These are phyloP conservation scores for Diaporthe amygdali DNA, from an alignment of 2,329 filamentous ascomycete genomes.

Conservation along the genomic window DNA sequence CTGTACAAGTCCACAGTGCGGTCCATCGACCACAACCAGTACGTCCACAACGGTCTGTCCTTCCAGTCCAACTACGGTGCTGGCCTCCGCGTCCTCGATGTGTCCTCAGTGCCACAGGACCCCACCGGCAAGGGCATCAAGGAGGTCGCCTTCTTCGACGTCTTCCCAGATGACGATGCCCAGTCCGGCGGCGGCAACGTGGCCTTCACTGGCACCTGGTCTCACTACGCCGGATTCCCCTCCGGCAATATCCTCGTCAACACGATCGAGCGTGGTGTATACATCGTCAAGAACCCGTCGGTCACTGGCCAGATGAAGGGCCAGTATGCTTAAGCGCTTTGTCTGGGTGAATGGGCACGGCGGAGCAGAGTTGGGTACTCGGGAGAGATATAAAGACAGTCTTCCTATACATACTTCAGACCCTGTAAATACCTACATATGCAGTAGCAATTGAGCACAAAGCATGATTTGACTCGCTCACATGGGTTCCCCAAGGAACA, in stretches of 20 bases:
- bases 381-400: neutral
- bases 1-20: constrained; percentile 41
- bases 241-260: constrained; percentile 47
- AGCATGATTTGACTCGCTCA: neutral
- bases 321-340: neutral
- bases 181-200: constrained; percentile 40
- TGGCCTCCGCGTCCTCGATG: constrained; percentile 43
- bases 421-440: neutral
- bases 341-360: neutral
- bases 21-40: constrained; percentile 52
- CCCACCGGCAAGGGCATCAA: constrained; percentile 45
- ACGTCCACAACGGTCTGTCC: constrained; percentile 43
- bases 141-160: constrained; percentile 52
- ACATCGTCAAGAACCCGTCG: constrained; percentile 37
- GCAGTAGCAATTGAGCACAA: neutral
- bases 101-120: constrained; percentile 37
- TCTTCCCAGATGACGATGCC: constrained; percentile 52
- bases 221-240: constrained; percentile 47
- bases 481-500: neutral
- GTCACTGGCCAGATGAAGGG: constrained; percentile 16
- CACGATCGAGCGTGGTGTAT: constrained; percentile 51
- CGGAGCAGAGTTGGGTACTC: neutral
- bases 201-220: constrained; percentile 48
- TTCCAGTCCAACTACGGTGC: constrained; percentile 53
- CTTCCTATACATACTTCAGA: neutral